Conservation (phyloP, 139 green algal genomes). For the Gonium pectorale region DNA sequence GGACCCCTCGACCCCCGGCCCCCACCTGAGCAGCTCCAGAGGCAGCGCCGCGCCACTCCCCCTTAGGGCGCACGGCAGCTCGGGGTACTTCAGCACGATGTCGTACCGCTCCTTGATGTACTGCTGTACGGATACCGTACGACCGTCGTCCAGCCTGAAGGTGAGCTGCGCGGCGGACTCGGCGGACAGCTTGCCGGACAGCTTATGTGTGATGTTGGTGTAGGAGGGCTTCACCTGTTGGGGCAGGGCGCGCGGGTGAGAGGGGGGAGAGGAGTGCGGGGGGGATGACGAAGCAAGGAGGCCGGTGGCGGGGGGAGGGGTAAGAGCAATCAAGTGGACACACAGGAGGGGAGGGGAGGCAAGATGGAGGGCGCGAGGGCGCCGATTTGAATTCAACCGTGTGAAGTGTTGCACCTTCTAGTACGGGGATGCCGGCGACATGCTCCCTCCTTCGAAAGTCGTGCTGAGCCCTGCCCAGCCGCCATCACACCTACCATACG, state of each 20-base stretch:
- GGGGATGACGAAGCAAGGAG: background rate
- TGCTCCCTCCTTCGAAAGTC: too few species aligned
- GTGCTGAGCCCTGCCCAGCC: too few species aligned
- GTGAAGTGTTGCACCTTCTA: background rate
- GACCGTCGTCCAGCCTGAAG: background rate
- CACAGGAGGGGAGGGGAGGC: background rate
- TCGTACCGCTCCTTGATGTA: conserved; percentile 24
- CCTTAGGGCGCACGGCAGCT: conserved; percentile 9
- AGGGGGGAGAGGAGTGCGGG: background rate
- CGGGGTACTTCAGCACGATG: background rate
- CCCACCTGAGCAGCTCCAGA: conserved; percentile 9
- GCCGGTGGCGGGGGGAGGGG: background rate
- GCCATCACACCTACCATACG: too few species aligned
- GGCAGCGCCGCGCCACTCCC: background rate
- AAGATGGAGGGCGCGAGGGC: background rate
- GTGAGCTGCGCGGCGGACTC: background rate
- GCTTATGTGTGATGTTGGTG: background rate
- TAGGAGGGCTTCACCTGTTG: background rate
- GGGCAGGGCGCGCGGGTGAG: background rate
- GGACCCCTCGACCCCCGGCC: background rate
- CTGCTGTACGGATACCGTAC: background rate
- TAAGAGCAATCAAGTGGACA: background rate
- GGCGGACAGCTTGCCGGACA: background rate
- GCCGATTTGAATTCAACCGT: background rate
- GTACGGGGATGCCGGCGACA: background rate